Conservation (phyloP, 2,329 filamentous ascomycete genomes). For the Xylaria sp. region DNA sequence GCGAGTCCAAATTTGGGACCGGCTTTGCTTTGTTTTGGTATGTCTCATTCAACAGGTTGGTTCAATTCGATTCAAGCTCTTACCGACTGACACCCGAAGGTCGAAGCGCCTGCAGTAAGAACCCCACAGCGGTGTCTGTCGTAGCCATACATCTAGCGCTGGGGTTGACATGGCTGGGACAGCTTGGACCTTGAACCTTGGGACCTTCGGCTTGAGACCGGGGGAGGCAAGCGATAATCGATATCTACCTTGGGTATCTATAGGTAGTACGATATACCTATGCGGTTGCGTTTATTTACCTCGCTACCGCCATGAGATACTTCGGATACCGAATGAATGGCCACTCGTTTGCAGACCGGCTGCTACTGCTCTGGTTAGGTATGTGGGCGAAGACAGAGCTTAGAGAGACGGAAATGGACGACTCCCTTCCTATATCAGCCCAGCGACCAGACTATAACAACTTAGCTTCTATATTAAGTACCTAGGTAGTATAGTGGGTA, state of each 20-base stretch:
- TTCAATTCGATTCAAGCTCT: slow-evolving; percentile 10
- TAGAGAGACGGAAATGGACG: too few species aligned
- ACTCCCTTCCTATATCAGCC: neutral
- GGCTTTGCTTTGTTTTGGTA: neutral
- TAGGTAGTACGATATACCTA: too few species aligned
- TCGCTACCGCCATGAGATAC: neutral
- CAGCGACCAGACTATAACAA: neutral
- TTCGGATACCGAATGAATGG: neutral
- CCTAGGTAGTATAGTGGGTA: neutral
- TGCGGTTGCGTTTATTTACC: neutral
- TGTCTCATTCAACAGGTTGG: neutral
- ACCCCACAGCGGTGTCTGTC: slow-evolving; percentile 5
- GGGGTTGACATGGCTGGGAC: neutral
- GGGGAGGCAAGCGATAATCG: neutral
- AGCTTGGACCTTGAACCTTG: too few species aligned
- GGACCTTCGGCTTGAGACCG: neutral
- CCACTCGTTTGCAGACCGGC: neutral
- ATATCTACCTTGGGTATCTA: neutral
- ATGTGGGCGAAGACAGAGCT: neutral
- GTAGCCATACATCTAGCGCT: neutral
- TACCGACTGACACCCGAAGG: neutral
- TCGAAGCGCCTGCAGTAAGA: slow-evolving; percentile 9
- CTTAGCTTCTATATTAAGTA: neutral
- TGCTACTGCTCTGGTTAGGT: neutral
- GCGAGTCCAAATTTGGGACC: neutral